These are phyloP conservation scores for Papiliotrema flavescens DNA, from an alignment of 1,284 basidiomycete genomes.

Conservation along the genomic window DNA sequence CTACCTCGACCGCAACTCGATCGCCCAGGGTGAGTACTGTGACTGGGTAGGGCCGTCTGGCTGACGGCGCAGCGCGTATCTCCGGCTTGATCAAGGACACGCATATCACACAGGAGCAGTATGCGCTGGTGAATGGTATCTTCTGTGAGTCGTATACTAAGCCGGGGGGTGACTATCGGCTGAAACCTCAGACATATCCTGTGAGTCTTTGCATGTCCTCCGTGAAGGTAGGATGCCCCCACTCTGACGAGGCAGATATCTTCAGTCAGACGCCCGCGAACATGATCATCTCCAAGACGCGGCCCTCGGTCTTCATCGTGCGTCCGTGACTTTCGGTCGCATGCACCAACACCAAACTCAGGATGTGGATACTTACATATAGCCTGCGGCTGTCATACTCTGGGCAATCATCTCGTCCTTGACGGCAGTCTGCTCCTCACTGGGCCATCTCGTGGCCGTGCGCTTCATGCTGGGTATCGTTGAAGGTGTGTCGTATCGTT, in stretches of 20 bases:
- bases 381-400: neutral
- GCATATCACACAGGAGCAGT: slow-evolving; percentile 1
- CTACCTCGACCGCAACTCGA: slow-evolving; percentile 9
- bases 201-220: neutral
- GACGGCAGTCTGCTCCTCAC: neutral
- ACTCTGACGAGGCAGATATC: slow-evolving; percentile 2
- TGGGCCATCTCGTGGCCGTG: neutral
- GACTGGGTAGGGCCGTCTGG: neutral
- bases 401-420: slow-evolving; percentile 1
- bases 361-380: neutral
- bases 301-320: slow-evolving; percentile 7
- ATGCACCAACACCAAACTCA: neutral
- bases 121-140: slow-evolving; percentile 2
- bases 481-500: neutral
- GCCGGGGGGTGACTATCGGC: neutral
- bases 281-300: slow-evolving; percentile 2
- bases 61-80: neutral
- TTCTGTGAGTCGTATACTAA: no score
- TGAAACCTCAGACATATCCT: slow-evolving; percentile 2
- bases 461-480: neutral
- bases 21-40: slow-evolving; percentile 6
- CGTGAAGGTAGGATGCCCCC: no score
- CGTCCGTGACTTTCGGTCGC: no score
- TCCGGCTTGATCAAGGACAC: slow-evolving; percentile 1
- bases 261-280: slow-evolving; percentile 7